Evolutionary conservation across 495 filamentous ascomycete species (phyloP).

Genomic region (Thermothielavioides terrestris): DNA sequence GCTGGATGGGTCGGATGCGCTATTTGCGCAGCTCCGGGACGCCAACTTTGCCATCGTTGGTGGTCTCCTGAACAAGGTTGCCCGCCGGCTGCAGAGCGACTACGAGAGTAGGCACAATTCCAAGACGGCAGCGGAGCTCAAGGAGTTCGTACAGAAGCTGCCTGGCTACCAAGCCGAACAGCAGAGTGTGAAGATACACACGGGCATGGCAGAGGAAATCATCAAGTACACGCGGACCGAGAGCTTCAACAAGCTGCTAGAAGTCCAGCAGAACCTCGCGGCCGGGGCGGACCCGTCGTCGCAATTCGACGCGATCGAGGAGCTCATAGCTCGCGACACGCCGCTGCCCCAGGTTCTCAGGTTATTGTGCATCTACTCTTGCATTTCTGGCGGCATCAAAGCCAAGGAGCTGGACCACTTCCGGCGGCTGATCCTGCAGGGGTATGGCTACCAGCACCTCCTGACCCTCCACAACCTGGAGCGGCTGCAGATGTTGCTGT

Average conservation of each 20-base stretch:
- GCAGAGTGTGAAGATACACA: constrained; percentile 83
- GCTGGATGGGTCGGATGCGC: constrained; percentile 79
- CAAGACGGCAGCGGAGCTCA: constrained; percentile 81
- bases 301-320: constrained; percentile 84
- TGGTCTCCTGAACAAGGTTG: constrained; percentile 79
- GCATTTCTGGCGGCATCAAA: constrained; percentile 79
- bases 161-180: constrained; percentile 91
- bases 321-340: constrained; percentile 79
- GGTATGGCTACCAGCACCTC: constrained; percentile 90
- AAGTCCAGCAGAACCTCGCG: constrained; percentile 94
- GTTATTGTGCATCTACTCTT: constrained; percentile 83
- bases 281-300: constrained; percentile 80
- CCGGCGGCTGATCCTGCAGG: constrained; percentile 78
- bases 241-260: constrained; percentile 75
- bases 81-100: constrained; percentile 72
- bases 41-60: constrained; percentile 94
- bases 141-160: constrained; percentile 84
- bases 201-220: constrained; percentile 86
- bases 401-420: constrained; percentile 81
- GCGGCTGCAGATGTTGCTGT: constrained; percentile 75
- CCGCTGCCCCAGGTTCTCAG: constrained; percentile 73
- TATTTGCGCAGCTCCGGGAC: constrained; percentile 83
- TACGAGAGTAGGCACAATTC: constrained; percentile 85
- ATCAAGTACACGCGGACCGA: constrained; percentile 83
- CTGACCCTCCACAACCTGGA: constrained; percentile 84